A percentile compares a stretch with the other conserved stretches of the same genome.
These are phyloP conservation scores for Meredithiella fracta DNA, from an alignment of 2,329 filamentous ascomycete species.

Conservation along the genomic window DNA sequence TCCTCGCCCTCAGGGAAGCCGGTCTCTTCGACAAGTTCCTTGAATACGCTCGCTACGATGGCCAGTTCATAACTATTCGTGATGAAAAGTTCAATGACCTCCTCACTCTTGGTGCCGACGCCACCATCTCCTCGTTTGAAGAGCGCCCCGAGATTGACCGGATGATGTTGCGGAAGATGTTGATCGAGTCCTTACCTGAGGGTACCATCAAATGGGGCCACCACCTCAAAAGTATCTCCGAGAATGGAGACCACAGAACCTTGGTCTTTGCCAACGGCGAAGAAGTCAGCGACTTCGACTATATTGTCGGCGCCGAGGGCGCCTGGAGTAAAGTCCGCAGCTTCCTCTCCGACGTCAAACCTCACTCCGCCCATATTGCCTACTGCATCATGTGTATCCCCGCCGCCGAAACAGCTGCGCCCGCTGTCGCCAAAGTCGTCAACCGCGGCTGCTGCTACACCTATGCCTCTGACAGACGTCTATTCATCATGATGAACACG, in stretches of 20 bases:
- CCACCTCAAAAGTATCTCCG: conserved; percentile 21
- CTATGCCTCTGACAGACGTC: not conserved
- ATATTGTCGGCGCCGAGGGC: conserved; percentile 24
- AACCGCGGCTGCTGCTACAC: not conserved
- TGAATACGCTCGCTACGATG: conserved; percentile 34
- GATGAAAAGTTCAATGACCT: conserved; percentile 18
- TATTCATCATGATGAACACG: not conserved
- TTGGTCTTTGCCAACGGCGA: conserved; percentile 25
- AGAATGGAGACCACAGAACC: conserved; percentile 21
- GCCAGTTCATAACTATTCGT: conserved; percentile 32
- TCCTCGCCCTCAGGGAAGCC: conserved; percentile 33
- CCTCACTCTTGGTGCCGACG: conserved; percentile 16
- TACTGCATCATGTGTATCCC: not conserved
- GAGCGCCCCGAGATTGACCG: conserved; percentile 39
- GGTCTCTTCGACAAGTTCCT: conserved; percentile 33
- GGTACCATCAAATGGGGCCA: conserved; percentile 31
- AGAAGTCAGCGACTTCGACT: conserved; percentile 24
- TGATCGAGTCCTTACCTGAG: conserved; percentile 29
- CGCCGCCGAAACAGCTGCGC: not conserved
- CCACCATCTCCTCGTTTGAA: conserved; percentile 17
- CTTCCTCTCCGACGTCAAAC: conserved; percentile 24
- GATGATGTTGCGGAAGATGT: conserved; percentile 26
- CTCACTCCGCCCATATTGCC: conserved; percentile 26
- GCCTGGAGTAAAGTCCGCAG: conserved; percentile 24
- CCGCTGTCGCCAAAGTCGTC: not conserved